These are phyloP conservation scores for Trichoderma afroharzianum DNA, from an alignment of 2,329 filamentous ascomycete species.

Conservation along the genomic window DNA sequence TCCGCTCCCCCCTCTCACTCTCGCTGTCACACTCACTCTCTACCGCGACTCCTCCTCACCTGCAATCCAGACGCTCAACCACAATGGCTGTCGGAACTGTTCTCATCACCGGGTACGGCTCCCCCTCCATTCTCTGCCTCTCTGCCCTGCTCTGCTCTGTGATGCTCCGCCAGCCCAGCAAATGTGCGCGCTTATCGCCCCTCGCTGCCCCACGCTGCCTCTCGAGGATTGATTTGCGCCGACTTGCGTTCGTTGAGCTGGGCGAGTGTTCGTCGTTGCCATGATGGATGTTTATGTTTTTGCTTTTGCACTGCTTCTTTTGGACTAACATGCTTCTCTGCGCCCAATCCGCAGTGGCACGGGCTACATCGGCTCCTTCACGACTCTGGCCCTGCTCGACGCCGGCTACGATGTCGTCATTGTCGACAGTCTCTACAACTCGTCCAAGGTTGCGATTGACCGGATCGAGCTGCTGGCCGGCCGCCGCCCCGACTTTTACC, in stretches of 20 bases:
- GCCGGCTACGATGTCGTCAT: constrained; percentile 96
- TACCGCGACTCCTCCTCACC: neutral
- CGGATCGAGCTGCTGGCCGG: constrained; percentile 93
- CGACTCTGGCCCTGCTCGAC: constrained; percentile 83
- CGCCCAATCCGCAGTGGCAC: constrained; percentile 65
- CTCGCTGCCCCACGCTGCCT: neutral
- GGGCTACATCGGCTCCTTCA: constrained; percentile 99
- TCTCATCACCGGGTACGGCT: constrained; percentile 79
- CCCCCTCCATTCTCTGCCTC: neutral
- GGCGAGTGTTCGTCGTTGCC: neutral
- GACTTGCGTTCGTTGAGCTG: neutral
- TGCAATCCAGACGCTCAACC: constrained; percentile 12
- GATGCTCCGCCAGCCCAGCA: neutral
- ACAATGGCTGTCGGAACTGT: constrained; percentile 81
- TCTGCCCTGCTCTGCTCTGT: no score
- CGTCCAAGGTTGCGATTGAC: constrained; percentile 83
- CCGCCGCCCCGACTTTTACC: constrained; percentile 79
- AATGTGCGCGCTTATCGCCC: neutral
- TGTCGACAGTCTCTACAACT: constrained; percentile 96
- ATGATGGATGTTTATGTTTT: neutral
- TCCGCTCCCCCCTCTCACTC: constrained; percentile 10
- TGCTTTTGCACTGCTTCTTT: neutral
- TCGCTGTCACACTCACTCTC: neutral
- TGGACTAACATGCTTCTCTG: constrained; percentile 22
- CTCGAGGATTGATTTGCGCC: neutral